Evolutionary conservation across 768 basidiomycete species (phyloP).

Genomic region (Phanerochaete carnosa): DNA sequence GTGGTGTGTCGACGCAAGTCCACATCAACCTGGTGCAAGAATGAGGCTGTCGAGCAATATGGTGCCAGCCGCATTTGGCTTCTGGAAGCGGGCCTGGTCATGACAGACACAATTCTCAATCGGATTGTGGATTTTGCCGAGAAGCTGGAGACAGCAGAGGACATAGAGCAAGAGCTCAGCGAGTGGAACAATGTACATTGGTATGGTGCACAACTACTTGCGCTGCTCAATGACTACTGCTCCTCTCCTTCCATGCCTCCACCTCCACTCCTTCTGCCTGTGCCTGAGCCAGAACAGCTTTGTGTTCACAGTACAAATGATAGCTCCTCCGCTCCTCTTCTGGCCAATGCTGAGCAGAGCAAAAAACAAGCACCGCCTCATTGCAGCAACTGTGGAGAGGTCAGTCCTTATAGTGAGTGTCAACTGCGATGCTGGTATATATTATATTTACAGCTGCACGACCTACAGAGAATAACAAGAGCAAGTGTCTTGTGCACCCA

Average conservation of each 20-base stretch:
- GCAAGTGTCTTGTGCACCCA: neutral
- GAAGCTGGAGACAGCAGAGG: slow-evolving; percentile 16
- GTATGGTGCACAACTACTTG: neutral
- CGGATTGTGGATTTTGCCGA: slow-evolving; percentile 24
- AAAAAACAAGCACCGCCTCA: neutral
- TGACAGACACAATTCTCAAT: slow-evolving; percentile 17
- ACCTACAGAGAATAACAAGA: neutral
- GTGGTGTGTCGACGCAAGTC: too few relatives aligned
- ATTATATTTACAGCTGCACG: too few relatives aligned
- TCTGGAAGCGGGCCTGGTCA: slow-evolving; percentile 18
- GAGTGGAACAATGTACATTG: neutral
- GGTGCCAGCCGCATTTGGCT: slow-evolving; percentile 6
- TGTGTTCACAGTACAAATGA: too few relatives aligned
- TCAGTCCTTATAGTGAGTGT: neutral
- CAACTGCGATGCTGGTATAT: neutral
- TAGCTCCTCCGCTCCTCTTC: too few relatives aligned
- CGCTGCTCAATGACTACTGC: neutral
- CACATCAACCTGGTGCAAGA: slow-evolving; percentile 16
- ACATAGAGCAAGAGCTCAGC: slow-evolving; percentile 18
- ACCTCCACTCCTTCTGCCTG: too few relatives aligned
- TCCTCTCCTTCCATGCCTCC: too few relatives aligned
- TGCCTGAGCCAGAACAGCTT: too few relatives aligned
- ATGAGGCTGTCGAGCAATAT: slow-evolving; percentile 3
- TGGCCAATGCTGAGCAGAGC: neutral
- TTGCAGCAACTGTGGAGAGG: slow-evolving; percentile 2